Percentiles rank a stretch among this genome's conserved stretches.
Conservation (phyloP, 805 yeast genomes). For the Wickerhamomyces strasburgensis region DNA sequence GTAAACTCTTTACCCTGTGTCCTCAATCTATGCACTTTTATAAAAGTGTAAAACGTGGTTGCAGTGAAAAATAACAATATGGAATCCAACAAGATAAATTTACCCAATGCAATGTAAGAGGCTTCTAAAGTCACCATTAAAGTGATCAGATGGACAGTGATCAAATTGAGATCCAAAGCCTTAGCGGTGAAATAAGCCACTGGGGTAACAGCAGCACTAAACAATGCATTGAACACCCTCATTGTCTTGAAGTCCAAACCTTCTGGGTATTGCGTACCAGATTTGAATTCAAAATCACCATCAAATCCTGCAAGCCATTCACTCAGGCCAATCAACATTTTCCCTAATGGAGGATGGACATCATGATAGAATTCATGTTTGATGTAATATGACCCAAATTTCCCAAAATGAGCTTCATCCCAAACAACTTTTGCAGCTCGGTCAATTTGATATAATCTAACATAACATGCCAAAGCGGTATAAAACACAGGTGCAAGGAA, state of each 20-base stretch:
- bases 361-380: constrained; percentile 79
- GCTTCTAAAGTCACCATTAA: constrained; percentile 63
- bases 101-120: constrained; percentile 64
- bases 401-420: constrained; percentile 92
- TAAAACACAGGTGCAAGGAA: constrained; percentile 37
- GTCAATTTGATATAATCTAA: constrained; percentile 57
- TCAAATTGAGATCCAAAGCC: constrained; percentile 45
- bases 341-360: constrained; percentile 86
- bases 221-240: constrained; percentile 68
- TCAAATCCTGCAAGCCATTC: constrained; percentile 82
- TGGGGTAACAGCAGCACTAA: constrained; percentile 64
- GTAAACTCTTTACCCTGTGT: constrained; percentile 33
- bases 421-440: constrained; percentile 61
- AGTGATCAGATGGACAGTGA: constrained; percentile 56
- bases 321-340: constrained; percentile 71
- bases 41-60: constrained; percentile 57
- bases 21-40: constrained; percentile 48
- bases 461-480: constrained; percentile 43
- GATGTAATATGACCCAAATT: constrained; percentile 75
- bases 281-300: constrained; percentile 68
- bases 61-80: constrained; percentile 73
- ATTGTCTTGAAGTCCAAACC: constrained; percentile 55
- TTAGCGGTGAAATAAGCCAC: constrained; percentile 67
- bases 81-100: constrained; percentile 72
- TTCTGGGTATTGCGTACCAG: constrained; percentile 62